These are phyloP conservation scores for Trifolium subterraneum DNA, from an alignment of 306 rosid species.

Conservation along the genomic window DNA sequence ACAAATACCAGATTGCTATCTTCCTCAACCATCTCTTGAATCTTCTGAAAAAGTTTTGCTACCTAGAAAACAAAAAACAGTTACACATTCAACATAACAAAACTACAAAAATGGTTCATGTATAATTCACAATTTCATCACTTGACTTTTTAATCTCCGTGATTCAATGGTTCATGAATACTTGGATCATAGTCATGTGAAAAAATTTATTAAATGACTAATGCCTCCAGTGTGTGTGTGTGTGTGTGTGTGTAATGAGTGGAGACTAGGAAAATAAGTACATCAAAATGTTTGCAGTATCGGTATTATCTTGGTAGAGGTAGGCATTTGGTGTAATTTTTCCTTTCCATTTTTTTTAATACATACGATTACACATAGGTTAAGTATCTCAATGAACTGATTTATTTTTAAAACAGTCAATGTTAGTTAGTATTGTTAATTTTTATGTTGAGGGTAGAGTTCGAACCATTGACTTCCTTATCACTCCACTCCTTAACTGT, in stretches of 20 bases:
- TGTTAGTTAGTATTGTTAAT: too few relatives aligned
- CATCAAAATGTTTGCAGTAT: not conserved
- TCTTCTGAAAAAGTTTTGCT: slow-evolving; percentile 89
- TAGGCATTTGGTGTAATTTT: not conserved
- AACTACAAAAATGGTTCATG: slow-evolving; percentile 32
- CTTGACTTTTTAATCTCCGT: slow-evolving; percentile 14
- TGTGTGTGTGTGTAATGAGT: too few relatives aligned
- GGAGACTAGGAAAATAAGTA: not conserved
- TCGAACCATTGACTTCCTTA: too few relatives aligned
- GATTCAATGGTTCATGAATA: slow-evolving; percentile 18
- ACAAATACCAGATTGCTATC: slow-evolving; percentile 97
- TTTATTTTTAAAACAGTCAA: too few relatives aligned
- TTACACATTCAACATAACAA: slow-evolving; percentile 22
- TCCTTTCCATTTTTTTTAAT: not conserved
- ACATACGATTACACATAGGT: not conserved
- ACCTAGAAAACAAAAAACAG: slow-evolving; percentile 59
- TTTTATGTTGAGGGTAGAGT: too few relatives aligned
- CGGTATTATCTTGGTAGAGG: not conserved
- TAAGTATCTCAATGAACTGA: not conserved
- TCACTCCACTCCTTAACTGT: too few relatives aligned
- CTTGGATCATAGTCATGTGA: not conserved
- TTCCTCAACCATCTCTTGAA: slow-evolving; percentile 85
- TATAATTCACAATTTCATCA: slow-evolving; percentile 7
- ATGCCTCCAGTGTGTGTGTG: too few relatives aligned
- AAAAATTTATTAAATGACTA: not conserved